phyloP scores from a whole-genome alignment of 1,284 basidiomycete species.

The Agaricales sp. region DNA sequence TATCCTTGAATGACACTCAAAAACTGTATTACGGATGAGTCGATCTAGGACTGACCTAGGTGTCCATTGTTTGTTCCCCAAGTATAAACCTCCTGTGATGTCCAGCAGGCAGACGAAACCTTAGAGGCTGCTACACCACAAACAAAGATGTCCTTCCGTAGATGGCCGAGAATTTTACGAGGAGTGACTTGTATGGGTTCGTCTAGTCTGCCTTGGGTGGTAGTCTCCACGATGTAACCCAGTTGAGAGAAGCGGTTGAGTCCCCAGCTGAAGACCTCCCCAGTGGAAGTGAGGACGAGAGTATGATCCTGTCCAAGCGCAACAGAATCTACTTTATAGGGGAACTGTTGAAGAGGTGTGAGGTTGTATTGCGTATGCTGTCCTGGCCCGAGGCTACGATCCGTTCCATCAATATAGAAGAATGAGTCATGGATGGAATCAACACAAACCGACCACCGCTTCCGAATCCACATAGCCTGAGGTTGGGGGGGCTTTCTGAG shows the following conservation, averaged over 20 bases:
- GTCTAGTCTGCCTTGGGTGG: constrained; percentile 24
- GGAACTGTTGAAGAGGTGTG: constrained; percentile 49
- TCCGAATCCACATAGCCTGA: constrained; percentile 82
- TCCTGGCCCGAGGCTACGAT: constrained; percentile 55
- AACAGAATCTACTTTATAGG: constrained; percentile 46
- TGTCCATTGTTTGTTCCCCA: constrained; percentile 97
- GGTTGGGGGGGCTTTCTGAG: constrained; percentile 60
- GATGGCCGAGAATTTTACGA: constrained; percentile 62
- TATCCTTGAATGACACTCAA: constrained; percentile 38
- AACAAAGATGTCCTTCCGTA: constrained; percentile 71
- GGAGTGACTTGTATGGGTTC: constrained; percentile 71
- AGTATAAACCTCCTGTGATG: constrained; percentile 76
- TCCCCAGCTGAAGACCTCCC: constrained; percentile 88
- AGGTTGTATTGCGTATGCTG: constrained; percentile 76
- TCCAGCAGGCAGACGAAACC: constrained; percentile 88
- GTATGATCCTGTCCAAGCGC: constrained; percentile 95
- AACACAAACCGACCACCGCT: constrained; percentile 60
- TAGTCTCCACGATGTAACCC: constrained; percentile 75
- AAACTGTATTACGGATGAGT: not conserved
- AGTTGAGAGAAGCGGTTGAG: constrained; percentile 82
- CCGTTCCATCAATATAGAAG: constrained; percentile 7
- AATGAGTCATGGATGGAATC: not conserved
- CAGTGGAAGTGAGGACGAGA: constrained; percentile 69
- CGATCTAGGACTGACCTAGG: constrained; percentile 45
- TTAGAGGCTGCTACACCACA: constrained; percentile 83